Base-by-base conservation (phyloP, 2,329 filamentous ascomycete species). In the Arachnomyces sp. region DNA sequence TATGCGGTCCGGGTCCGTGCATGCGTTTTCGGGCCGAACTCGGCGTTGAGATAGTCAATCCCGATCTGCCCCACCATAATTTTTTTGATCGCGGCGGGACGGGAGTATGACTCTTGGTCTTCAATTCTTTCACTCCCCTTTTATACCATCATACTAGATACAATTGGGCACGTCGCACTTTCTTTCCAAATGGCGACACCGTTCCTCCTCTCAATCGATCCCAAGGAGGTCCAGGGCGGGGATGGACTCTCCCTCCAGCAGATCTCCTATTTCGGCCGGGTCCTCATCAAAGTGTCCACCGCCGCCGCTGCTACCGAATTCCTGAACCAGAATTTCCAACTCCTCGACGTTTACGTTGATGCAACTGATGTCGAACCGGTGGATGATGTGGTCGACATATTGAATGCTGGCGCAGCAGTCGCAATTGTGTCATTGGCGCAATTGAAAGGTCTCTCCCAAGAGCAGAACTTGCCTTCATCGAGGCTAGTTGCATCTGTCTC, bases 381-480 rank as follows among this genome's bases (percentile, higher is more conserved):
- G 40, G 82, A 88, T 49, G 83, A 93, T 48, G 71, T 96, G 28
- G 67, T 90, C 39, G 76, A 83, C 34, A 73, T 96, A 28, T 77
- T 98, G 41, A 85, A 98, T 60, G 77, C 80, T 48, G 92, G 92
- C 44, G 87, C 88, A 5, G 77, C 80, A 38, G 92, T 82, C 59
- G 82, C 92, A 46, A 92, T 96, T 60, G 84, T 94, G 37, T 74
- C 75, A 13, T 74, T 80, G 35, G 72, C 79, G 42, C 82, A 87
- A 58, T 68, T 93, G 39, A 68, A 70, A 31, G 60, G 66, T 13
- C 63, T 83, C 32, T 64, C 71, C 38, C 51, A 66, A 36, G 64
- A 71, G 49, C 63, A 71, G 49, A 71, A 71, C 20, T 65, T 80
- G 32, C 62, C 65, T 9, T 67, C 72, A 7, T 70, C 72, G 41